Conservation (phyloP, 495 filamentous ascomycete species). For the Penicillium herquei region DNA sequence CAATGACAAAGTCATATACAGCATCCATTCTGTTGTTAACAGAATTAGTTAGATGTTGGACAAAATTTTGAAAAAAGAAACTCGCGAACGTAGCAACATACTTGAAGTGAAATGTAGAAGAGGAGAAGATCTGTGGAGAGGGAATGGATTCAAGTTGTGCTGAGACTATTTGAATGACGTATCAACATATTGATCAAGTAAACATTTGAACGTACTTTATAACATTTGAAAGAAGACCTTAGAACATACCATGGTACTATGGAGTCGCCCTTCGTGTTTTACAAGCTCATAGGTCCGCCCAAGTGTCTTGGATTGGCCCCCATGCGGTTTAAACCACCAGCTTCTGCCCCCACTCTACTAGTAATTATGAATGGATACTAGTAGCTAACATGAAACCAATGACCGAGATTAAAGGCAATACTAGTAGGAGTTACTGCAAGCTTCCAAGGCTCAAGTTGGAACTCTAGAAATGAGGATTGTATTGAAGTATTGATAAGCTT, state of each 20-base stretch:
- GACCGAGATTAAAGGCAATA: neutral
- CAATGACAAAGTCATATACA: constrained; percentile 1
- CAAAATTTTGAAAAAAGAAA: neutral
- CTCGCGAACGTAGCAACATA: neutral
- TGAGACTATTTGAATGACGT: neutral
- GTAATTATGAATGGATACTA: too few species aligned
- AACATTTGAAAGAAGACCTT: neutral
- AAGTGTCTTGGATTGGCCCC: neutral
- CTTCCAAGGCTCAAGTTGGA: neutral
- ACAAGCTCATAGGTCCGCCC: neutral
- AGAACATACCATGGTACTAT: too few species aligned
- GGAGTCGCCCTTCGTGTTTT: neutral
- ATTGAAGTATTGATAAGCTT: neutral
- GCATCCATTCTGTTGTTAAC: neutral
- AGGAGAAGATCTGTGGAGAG: neutral
- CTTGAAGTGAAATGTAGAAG: neutral
- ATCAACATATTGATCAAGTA: neutral
- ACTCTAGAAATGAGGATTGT: neutral
- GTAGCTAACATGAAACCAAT: neutral
- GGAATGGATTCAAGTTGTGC: neutral
- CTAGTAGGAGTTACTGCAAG: neutral
- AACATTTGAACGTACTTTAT: neutral
- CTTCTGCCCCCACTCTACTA: neutral
- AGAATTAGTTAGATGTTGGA: neutral
- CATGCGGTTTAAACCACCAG: neutral